Evolutionary conservation across 2,329 filamentous ascomycete species (phyloP).

Genomic region (Xylariaceae sp.): DNA sequence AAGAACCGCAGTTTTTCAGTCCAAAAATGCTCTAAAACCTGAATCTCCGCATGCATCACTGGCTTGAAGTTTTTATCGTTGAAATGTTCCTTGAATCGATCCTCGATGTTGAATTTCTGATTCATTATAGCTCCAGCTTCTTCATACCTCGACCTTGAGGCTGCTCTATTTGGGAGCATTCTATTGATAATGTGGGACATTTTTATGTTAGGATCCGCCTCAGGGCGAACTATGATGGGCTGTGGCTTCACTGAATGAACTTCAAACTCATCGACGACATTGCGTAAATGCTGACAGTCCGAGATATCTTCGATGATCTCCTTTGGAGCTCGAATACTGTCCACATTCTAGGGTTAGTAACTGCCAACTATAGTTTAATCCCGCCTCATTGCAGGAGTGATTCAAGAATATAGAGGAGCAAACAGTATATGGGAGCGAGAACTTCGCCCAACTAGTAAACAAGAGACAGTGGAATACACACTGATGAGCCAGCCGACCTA

Average conservation of each 20-base stretch:
- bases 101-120: constrained; percentile 32
- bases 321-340: constrained; percentile 45
- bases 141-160: constrained; percentile 18
- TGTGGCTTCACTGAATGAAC: constrained; percentile 21
- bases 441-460: too few species aligned
- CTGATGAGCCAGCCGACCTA: constrained; percentile 54
- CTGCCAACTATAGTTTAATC: too few species aligned
- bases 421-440: too few species aligned
- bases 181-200: constrained; percentile 42
- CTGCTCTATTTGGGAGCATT: constrained; percentile 35
- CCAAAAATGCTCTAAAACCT: constrained; percentile 54
- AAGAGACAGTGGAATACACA: too few species aligned
- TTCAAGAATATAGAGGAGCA: too few species aligned
- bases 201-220: constrained; percentile 30
- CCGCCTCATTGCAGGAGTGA: too few species aligned
- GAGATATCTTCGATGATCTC: constrained; percentile 45
- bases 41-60: constrained; percentile 52
- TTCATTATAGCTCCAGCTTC: constrained; percentile 38
- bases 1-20: constrained; percentile 41
- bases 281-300: constrained; percentile 37
- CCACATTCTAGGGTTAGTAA: too few species aligned
- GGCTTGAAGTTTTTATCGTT: constrained; percentile 36
- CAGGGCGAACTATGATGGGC: constrained; percentile 2
- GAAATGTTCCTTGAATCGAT: constrained; percentile 37
- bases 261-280: constrained; percentile 42